These are phyloP conservation scores for Sporisorium sorghi DNA, from an alignment of 1,284 basidiomycete species.

Conservation along the genomic window DNA sequence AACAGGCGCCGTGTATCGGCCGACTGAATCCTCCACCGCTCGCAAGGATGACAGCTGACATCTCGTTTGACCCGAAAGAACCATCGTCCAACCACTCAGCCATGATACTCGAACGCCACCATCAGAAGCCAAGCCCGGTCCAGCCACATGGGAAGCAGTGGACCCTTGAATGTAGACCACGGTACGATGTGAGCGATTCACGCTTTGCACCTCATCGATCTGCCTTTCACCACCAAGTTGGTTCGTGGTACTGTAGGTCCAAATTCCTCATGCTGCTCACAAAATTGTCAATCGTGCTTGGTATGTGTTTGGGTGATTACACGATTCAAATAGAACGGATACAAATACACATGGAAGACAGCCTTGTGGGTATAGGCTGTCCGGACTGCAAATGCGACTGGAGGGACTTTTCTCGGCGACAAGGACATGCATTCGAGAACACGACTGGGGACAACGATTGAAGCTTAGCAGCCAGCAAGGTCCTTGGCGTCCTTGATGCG, in stretches of 20 bases:
- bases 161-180: conserved; percentile 4
- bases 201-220: neutral
- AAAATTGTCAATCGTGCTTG: too few species aligned
- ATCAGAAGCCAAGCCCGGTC: neutral
- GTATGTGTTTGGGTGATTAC: conserved; percentile 14
- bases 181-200: neutral
- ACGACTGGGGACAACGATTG: too few species aligned
- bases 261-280: too few species aligned
- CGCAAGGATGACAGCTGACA: neutral
- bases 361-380: conserved; percentile 11
- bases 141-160: conserved; percentile 5
- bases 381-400: conserved; percentile 17
- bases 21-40: conserved; percentile 3
- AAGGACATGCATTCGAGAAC: conserved; percentile 1
- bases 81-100: neutral
- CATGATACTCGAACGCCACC: conserved; percentile 3
- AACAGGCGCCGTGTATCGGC: conserved; percentile 6
- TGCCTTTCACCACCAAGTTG: too few species aligned
- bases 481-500: conserved; percentile 46
- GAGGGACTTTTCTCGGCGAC: neutral
- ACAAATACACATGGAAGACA: conserved; percentile 29
- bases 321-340: conserved; percentile 15
- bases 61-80: neutral
- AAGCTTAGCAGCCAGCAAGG: conserved; percentile 44
- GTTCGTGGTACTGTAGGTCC: too few species aligned